phyloP scores from a whole-genome alignment of 306 rosid species.

The Albizia julibrissin region DNA sequence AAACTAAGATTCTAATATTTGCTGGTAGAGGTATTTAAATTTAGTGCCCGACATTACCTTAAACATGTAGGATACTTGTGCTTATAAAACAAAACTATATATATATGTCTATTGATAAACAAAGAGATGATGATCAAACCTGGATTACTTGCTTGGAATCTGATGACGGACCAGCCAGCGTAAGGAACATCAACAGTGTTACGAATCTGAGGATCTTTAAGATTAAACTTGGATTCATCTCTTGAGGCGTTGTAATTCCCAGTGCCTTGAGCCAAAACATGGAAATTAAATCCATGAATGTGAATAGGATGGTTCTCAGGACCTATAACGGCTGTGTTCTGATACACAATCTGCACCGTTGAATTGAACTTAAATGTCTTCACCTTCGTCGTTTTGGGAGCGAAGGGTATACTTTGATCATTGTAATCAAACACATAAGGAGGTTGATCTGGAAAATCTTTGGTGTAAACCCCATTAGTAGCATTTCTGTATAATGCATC shows the following conservation, averaged over 20 bases:
- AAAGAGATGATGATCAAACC: background rate
- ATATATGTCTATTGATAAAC: background rate
- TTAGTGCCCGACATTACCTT: no score
- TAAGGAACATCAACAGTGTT: conserved; percentile 57
- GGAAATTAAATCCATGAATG: conserved; percentile 36
- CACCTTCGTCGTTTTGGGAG: conserved; percentile 50
- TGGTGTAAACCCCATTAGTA: conserved; percentile 44
- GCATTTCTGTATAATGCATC: conserved; percentile 33
- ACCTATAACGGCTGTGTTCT: conserved; percentile 39
- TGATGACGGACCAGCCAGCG: conserved; percentile 61
- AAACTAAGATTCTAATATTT: no score
- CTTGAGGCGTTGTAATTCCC: conserved; percentile 38
- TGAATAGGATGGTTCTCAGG: conserved; percentile 35
- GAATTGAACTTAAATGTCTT: conserved; percentile 54
- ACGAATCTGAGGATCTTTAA: conserved; percentile 42
- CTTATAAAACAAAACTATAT: no score
- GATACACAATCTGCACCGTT: conserved; percentile 53
- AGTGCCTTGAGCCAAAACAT: conserved; percentile 34
- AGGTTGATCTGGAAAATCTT: conserved; percentile 49
- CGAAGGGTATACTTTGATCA: background rate
- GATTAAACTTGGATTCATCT: conserved; percentile 42
- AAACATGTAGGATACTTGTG: no score
- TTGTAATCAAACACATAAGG: conserved; percentile 41
- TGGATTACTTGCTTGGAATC: conserved; percentile 36
- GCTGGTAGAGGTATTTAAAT: no score